These are phyloP conservation scores for Candolleomyces eurysporus DNA, from an alignment of 768 basidiomycete genomes.

Conservation along the genomic window DNA sequence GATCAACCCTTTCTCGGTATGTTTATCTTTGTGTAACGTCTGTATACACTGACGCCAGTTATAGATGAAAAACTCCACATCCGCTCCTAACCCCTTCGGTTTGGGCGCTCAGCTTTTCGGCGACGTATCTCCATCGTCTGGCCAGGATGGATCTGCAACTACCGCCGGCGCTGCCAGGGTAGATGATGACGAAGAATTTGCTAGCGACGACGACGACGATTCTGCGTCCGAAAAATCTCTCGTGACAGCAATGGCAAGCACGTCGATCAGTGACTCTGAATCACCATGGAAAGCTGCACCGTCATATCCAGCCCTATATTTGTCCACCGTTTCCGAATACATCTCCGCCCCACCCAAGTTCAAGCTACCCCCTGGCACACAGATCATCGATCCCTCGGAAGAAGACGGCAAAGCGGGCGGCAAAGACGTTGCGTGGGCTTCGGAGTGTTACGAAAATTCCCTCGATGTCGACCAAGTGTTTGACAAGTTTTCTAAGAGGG, in stretches of 20 bases:
- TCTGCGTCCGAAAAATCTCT: conserved; percentile 46
- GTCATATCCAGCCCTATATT: conserved; percentile 64
- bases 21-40: conserved; percentile 16
- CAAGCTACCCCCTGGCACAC: conserved; percentile 42
- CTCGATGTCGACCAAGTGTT: conserved; percentile 81
- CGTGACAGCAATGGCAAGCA: conserved; percentile 54
- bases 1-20: conserved; percentile 71
- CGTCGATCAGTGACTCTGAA: conserved; percentile 41
- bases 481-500: conserved; percentile 75
- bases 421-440: conserved; percentile 54
- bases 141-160: background rate
- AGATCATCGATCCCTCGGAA: conserved; percentile 37
- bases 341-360: conserved; percentile 55
- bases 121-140: conserved; percentile 13
- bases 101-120: conserved; percentile 72
- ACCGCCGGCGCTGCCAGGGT: conserved; percentile 16
- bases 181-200: conserved; percentile 28
- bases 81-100: conserved; percentile 41
- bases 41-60: background rate
- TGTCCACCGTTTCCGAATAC: conserved; percentile 75
- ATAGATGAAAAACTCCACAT: conserved; percentile 13
- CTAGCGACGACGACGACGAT: conserved; percentile 28
- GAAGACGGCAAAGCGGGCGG: conserved; percentile 33
- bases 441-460: conserved; percentile 82
- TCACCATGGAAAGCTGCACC: conserved; percentile 71